Evolutionary conservation across 164 flowering plant genomes (phyloP), one percentile per base, ranked within the genome.

Genomic region (Magnolia sinica): DNA sequence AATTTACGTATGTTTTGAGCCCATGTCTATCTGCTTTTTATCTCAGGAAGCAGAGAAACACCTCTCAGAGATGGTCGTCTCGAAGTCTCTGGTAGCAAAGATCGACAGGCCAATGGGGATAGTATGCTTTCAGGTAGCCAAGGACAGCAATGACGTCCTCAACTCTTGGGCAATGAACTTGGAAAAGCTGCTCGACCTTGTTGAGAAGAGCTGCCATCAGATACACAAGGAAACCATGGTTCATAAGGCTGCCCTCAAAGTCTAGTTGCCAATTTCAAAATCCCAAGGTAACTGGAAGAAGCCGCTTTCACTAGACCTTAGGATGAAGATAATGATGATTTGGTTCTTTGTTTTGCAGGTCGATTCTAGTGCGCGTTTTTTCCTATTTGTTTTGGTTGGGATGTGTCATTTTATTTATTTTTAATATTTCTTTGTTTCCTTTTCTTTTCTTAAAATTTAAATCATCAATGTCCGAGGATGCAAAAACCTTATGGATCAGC

Each of bases 201-300:
- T 96, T 13, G 99, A 94, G 81, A 96, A 96, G 89, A 94, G 97
- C 79, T 96, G 99, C 88, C 98, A 94, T 81, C 99, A 92, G 85
- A 96, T 96, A 59, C 99, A 96, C 89, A 92, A 92, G 84, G 99
- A 96, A 79, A 96, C 93, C 70, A 96, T 92, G 98, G 92, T 95
- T 73, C 98, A 93, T 87, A 93, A 92, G 84, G 88, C 96, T 75
- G 91, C 86, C 23, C 77, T 92, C 27, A 92, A 84, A 83, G 88
- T 85, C 79, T 91, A 88, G 19, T 8, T 4, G 64, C 64, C n/a
- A 19, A 59, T 19, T 59, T 14, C 64, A 59, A 13, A 10, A 59
- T 4, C 64, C 45, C 7, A 3, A 37, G 45, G 45, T 37, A 5
- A 50, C 27, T 29, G 24, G 58, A 16, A 4, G 22, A 61, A 27